Percentiles rank a stretch among this genome's conserved stretches.
Conservation (phyloP, 1,284 basidiomycete species). For the Pyrrhoderma lamaoense region DNA sequence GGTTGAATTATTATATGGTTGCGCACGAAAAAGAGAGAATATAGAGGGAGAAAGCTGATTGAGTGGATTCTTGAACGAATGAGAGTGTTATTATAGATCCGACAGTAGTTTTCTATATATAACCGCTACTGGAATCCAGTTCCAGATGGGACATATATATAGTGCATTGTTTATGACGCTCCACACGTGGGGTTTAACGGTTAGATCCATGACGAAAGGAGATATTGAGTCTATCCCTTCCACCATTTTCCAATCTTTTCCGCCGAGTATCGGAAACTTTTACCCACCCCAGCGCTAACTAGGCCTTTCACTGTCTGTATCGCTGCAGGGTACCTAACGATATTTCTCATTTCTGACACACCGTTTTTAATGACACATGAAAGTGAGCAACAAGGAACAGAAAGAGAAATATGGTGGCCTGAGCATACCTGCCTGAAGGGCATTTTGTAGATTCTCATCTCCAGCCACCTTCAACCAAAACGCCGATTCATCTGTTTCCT, state of each 20-base stretch:
- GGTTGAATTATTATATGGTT: too few species aligned
- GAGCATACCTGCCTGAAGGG: slow-evolving; percentile 54
- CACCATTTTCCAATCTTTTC: slow-evolving; percentile 85
- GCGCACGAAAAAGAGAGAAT: too few species aligned
- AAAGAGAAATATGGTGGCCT: neutral
- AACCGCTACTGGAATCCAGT: too few species aligned
- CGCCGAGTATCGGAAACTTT: slow-evolving; percentile 69
- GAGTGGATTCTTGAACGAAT: too few species aligned
- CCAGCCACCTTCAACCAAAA: slow-evolving; percentile 72
- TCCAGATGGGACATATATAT: too few species aligned
- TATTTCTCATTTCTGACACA: slow-evolving; percentile 58
- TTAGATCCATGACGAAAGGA: neutral
- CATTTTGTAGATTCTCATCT: slow-evolving; percentile 48
- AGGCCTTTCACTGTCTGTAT: slow-evolving; percentile 84
- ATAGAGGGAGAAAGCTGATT: too few species aligned
- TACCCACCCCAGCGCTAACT: slow-evolving; percentile 73
- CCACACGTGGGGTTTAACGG: too few species aligned
- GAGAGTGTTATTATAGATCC: too few species aligned
- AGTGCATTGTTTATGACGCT: too few species aligned
- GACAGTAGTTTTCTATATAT: too few species aligned
- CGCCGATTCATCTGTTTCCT: slow-evolving; percentile 55
- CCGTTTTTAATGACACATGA: slow-evolving; percentile 7
- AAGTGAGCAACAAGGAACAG: neutral
- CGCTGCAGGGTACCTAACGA: slow-evolving; percentile 79
- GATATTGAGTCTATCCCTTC: slow-evolving; percentile 32